Conservation (phyloP, 2,329 filamentous ascomycete genomes). For the Diaporthe ilicicola region DNA sequence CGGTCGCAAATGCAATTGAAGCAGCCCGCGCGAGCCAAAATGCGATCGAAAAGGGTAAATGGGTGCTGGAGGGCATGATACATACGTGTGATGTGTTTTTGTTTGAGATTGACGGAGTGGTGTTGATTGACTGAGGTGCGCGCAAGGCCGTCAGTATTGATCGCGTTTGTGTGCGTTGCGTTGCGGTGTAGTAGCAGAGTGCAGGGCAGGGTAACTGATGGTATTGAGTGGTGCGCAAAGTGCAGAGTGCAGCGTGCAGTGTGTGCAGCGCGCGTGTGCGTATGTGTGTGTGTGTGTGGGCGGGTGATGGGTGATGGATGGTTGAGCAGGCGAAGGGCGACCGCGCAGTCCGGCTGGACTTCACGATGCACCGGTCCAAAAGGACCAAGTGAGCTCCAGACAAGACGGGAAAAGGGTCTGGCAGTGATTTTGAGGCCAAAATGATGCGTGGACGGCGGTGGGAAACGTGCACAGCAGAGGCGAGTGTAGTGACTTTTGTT, state of each 20-base stretch:
- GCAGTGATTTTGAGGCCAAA: slow-evolving; percentile 14
- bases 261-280: slow-evolving; percentile 19
- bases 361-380: slow-evolving; percentile 21
- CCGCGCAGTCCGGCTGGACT: slow-evolving; percentile 12
- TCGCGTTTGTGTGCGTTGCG: neutral
- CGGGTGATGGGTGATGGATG: slow-evolving; percentile 31
- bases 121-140: slow-evolving; percentile 40
- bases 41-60: slow-evolving; percentile 47
- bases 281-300: slow-evolving; percentile 2
- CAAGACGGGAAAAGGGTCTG: slow-evolving; percentile 17
- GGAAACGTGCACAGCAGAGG: slow-evolving; percentile 28
- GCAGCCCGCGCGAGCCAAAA: slow-evolving; percentile 42
- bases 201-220: slow-evolving; percentile 21
- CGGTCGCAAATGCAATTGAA: slow-evolving; percentile 52
- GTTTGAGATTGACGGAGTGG: slow-evolving; percentile 31
- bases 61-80: slow-evolving; percentile 36
- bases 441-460: slow-evolving; percentile 11
- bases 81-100: slow-evolving; percentile 47
- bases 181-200: slow-evolving; percentile 3
- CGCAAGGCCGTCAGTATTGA: slow-evolving; percentile 30
- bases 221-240: slow-evolving; percentile 33
- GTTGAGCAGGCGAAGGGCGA: slow-evolving; percentile 31
- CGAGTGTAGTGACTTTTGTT: slow-evolving; percentile 49
- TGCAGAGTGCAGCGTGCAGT: slow-evolving; percentile 26
- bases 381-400: slow-evolving; percentile 14